A percentile compares a stretch with the other conserved stretches of the same genome.
These are phyloP conservation scores for Phytophthora meadii DNA, from an alignment of 352 stramenopile genomes.

Conservation along the genomic window DNA sequence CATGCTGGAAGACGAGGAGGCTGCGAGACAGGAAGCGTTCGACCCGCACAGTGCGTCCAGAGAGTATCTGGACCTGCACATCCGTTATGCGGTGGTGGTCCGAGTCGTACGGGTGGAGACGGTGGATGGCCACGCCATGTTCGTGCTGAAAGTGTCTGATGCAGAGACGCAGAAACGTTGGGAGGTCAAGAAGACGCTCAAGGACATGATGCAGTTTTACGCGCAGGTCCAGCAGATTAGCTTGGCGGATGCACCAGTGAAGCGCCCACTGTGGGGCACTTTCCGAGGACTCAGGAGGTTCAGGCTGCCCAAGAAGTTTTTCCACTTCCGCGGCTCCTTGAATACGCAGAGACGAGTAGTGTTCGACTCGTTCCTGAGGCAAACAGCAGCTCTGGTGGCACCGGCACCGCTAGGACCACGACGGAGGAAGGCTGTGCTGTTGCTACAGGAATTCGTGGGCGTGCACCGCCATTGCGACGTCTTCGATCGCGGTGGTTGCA, in stretches of 20 bases:
- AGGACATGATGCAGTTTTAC: slow-evolving; percentile 72
- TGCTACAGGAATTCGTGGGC: slow-evolving; percentile 68
- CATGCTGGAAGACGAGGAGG: slow-evolving; percentile 18
- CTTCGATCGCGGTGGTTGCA: slow-evolving; percentile 47
- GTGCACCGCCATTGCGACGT: slow-evolving; percentile 56
- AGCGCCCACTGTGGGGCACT: slow-evolving; percentile 59
- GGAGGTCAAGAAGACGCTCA: slow-evolving; percentile 63
- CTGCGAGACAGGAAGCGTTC: slow-evolving; percentile 14
- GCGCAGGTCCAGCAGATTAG: slow-evolving; percentile 63
- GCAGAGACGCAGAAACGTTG: slow-evolving; percentile 64
- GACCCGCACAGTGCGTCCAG: slow-evolving; percentile 41
- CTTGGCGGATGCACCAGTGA: slow-evolving; percentile 57
- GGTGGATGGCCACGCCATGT: slow-evolving; percentile 40
- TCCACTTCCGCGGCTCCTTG: slow-evolving; percentile 59
- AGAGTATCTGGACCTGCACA: slow-evolving; percentile 58
- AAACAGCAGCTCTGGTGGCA: slow-evolving; percentile 64
- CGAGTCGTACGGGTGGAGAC: slow-evolving; percentile 52
- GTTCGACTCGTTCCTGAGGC: slow-evolving; percentile 76
- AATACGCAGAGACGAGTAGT: slow-evolving; percentile 63
- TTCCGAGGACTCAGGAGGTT: slow-evolving; percentile 56
- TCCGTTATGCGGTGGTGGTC: slow-evolving; percentile 54
- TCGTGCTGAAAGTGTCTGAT: slow-evolving; percentile 59
- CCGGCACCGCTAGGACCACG: slow-evolving; percentile 64
- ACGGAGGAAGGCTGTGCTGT: slow-evolving; percentile 52
- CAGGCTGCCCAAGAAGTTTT: slow-evolving; percentile 60